Conservation (phyloP, 2,329 filamentous ascomycete genomes). For the Ophiostoma populinum region DNA sequence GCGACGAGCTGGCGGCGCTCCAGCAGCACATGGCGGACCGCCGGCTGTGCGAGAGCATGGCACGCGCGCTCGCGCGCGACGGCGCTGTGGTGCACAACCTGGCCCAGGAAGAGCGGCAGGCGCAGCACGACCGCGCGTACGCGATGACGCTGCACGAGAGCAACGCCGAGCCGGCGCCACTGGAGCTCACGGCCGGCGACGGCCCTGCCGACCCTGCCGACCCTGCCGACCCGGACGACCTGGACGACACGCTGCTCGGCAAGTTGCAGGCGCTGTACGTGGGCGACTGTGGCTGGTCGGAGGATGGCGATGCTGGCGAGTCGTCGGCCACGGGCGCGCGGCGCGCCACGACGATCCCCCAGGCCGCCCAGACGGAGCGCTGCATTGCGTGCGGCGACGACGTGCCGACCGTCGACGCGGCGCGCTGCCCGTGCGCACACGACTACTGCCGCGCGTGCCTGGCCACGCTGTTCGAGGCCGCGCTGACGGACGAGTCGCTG, state of each 20-base stretch:
- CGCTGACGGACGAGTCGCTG: slow-evolving; percentile 29
- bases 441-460: slow-evolving; percentile 35
- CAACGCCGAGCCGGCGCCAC: too few species aligned
- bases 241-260: too few species aligned
- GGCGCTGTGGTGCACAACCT: neutral
- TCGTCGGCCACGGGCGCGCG: too few species aligned
- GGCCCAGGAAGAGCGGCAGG: slow-evolving; percentile 8
- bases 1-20: slow-evolving; percentile 8
- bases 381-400: slow-evolving; percentile 3
- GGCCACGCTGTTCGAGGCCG: slow-evolving; percentile 22
- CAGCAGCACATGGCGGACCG: slow-evolving; percentile 5
- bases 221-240: too few species aligned
- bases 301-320: neutral
- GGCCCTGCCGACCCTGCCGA: too few species aligned
- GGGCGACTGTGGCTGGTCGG: too few species aligned
- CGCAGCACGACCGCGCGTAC: slow-evolving; percentile 7
- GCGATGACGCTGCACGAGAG: slow-evolving; percentile 3
- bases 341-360: neutral
- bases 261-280: too few species aligned
- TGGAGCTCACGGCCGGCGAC: too few species aligned
- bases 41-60: slow-evolving; percentile 11
- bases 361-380: too few species aligned
- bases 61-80: slow-evolving; percentile 9
- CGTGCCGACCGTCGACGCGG: neutral
- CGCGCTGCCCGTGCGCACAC: slow-evolving; percentile 23